A percentile compares a stretch with the other conserved stretches of the same genome.
These are phyloP conservation scores for Grosmannia serpens DNA, from an alignment of 2,329 filamentous ascomycete species.

Conservation along the genomic window DNA sequence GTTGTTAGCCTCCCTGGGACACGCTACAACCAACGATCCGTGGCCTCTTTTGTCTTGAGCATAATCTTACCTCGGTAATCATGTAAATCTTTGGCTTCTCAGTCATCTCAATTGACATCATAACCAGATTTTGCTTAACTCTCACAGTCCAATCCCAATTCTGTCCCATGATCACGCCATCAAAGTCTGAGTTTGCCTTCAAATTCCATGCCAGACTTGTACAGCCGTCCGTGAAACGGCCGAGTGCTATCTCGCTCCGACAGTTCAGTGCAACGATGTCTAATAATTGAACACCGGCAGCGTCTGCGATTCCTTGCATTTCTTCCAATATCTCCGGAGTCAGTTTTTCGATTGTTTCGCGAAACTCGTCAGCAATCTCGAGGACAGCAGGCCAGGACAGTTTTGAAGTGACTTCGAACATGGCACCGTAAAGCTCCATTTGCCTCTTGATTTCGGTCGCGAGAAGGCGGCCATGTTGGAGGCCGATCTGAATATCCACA, in stretches of 20 bases:
- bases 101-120: constrained; percentile 9
- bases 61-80: background rate
- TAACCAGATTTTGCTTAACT: background rate
- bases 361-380: background rate
- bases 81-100: constrained; percentile 18
- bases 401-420: background rate
- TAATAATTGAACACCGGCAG: constrained; percentile 30
- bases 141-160: constrained; percentile 38
- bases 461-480: background rate
- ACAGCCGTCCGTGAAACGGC: constrained; percentile 44
- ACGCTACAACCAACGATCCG: too few relatives aligned
- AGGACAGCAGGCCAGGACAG: background rate
- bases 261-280: constrained; percentile 47
- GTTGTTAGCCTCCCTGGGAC: background rate
- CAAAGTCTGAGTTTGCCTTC: constrained; percentile 5
- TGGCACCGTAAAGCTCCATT: background rate
- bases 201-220: constrained; percentile 38
- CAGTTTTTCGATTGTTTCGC: background rate
- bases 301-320: constrained; percentile 35
- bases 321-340: constrained; percentile 18
- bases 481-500: background rate
- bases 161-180: constrained; percentile 31
- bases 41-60: background rate
- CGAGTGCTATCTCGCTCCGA: constrained; percentile 45
- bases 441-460: background rate